Conservation (phyloP, 140 eudicot species). For the Oenanthe javanica region DNA sequence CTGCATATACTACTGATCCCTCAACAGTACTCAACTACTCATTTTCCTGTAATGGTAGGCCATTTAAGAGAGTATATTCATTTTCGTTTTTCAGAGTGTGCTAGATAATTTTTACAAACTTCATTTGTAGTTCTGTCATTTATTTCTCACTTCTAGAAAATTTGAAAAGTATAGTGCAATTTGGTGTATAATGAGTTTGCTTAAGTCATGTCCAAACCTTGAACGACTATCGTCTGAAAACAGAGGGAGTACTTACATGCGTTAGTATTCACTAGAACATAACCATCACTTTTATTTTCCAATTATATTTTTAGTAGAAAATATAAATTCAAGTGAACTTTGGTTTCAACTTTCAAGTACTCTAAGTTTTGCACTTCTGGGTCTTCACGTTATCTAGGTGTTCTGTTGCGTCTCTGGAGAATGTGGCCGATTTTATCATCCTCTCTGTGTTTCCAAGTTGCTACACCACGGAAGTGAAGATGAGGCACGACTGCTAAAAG, state of each 20-base stretch:
- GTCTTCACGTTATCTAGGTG: constrained; percentile 33
- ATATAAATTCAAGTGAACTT: not conserved
- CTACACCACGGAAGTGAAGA: constrained; percentile 27
- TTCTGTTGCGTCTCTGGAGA: constrained; percentile 58
- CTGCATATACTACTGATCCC: not conserved
- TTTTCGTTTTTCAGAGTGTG: not conserved
- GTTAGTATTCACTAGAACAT: not conserved
- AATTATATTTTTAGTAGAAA: not conserved
- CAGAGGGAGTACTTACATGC: not conserved
- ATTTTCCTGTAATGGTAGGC: not conserved
- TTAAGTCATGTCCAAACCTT: not conserved
- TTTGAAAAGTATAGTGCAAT: not conserved
- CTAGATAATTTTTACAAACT: not conserved
- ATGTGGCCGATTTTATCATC: constrained; percentile 78
- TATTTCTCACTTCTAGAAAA: not conserved
- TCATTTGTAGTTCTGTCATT: not conserved
- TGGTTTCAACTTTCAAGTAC: too few species aligned
- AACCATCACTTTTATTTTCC: not conserved
- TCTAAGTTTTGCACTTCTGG: not conserved
- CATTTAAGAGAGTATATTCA: not conserved
- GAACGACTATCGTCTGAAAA: not conserved
- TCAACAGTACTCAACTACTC: not conserved
- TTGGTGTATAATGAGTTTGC: not conserved
- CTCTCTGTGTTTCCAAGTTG: constrained; percentile 57
- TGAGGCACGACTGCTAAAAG: constrained; percentile 21